Base-by-base conservation (phyloP, 768 basidiomycete species). In the Boletus vermiculosoides region DNA sequence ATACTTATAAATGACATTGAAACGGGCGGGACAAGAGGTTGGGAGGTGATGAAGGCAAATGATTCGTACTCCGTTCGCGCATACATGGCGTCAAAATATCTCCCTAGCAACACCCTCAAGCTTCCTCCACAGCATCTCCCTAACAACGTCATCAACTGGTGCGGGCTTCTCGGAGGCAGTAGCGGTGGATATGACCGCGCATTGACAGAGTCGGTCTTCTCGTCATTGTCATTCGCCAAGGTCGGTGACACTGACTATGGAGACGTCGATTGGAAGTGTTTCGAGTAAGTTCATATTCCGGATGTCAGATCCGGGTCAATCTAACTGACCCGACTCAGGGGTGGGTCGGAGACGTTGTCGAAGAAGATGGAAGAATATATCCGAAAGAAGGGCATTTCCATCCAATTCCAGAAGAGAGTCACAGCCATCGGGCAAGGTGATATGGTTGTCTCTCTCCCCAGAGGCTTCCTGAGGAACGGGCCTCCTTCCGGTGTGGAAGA, bases 161-260 rank as follows among this genome's bases (percentile, higher is more conserved):
- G 50, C 9, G 48, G 73, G 50, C 73, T 71, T 10, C 69, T 77
- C 13, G 70, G 66, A 37, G 65, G 63, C 16, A 66, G 59, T 30
- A 66, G 67, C 5, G 71, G 69, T 1, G 68, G 61, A 56, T 78
- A 70, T 58, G 73, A 78, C 54, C 65, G 66, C 0, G 67, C 67
- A 18, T 61, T 78, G 39, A 59, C 71, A 1, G 76, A 78, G 59
- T 58, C 65, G 0, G 68, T 78, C n/a, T 57, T 78, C 20, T 67
- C 58, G 5, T 52, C 61, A 5, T 33, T 76, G 22, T 65, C 63
- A 3, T 74, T 74, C 28, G 64, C 59, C 34, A 33, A 45, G 1
- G 36, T 53, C 0, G 47, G 41, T 3, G 13, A 28, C 5, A 54
- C 2, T 6, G 8, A 55, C 37, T 63, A 40, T 5, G 61, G 59